These are phyloP conservation scores for Penicillium sp. DNA, from an alignment of 2,329 filamentous ascomycete species.

Conservation along the genomic window DNA sequence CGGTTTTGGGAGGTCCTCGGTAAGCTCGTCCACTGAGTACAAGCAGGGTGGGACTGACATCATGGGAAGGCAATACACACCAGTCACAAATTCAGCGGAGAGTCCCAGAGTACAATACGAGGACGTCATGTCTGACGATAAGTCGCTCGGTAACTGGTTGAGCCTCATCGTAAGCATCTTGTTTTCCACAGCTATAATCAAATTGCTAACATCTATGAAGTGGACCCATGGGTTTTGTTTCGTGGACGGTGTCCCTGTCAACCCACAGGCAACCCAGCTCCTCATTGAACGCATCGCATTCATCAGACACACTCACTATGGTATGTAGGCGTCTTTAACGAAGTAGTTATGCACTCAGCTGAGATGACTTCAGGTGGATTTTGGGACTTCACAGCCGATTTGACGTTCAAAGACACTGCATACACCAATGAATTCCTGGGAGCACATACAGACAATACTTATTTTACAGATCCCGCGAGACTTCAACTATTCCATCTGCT, in stretches of 20 bases:
- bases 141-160: constrained; percentile 60
- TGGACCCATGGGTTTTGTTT: constrained; percentile 71
- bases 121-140: constrained; percentile 57
- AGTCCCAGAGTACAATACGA: constrained; percentile 58
- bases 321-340: constrained; percentile 40
- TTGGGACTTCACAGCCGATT: constrained; percentile 84
- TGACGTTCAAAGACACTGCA: constrained; percentile 82
- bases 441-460: constrained; percentile 91
- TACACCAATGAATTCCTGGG: constrained; percentile 82
- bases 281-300: constrained; percentile 78
- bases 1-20: not conserved
- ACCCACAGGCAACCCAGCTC: constrained; percentile 66
- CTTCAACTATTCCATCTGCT: constrained; percentile 91
- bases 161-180: constrained; percentile 51
- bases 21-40: not conserved
- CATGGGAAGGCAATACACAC: constrained; percentile 15
- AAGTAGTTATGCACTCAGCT: not conserved
- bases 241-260: constrained; percentile 64
- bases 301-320: constrained; percentile 88
- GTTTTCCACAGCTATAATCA: not conserved
- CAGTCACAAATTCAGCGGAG: constrained; percentile 29
- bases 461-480: constrained; percentile 88
- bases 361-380: constrained; percentile 52
- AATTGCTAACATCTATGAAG: constrained; percentile 42
- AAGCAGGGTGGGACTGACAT: not conserved